Evolutionary conservation across 1,139 yeast species (phyloP), one percentile per base, ranked within the genome.

Genomic region (Nakaseomyces bracarensis): DNA sequence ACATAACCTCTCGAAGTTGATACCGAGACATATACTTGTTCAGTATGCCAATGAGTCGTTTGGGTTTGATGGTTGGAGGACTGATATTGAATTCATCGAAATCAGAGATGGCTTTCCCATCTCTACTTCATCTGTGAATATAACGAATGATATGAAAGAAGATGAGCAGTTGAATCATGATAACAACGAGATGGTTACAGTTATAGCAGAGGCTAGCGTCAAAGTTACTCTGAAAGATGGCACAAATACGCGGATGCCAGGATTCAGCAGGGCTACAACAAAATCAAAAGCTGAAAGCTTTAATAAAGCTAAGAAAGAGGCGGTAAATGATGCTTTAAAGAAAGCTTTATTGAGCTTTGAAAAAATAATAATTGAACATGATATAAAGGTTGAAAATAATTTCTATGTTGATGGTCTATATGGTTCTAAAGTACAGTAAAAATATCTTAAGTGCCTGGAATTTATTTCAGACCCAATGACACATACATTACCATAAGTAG

Each of bases 11-110:
- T 47, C 57, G n/a, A 52, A 48, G 35, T 45, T 58, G 41, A 57
- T 60, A 40, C 63, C 64, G 4, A 49, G 52, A 3, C 51, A 55
- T 37, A 43, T 48, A n/a, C 46, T 61, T n/a, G 49, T 58, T 10
- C 52, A 54, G 31, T 55, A 47, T 43, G 61, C 61, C 3, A 60
- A 60, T 36, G 61, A 58, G 38, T 41, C 53, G 3, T 60, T 61
- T 45, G 64, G 64, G 1, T 58, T 46, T 41, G 58, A 59, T 38
- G 66, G 66, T 1, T 61, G 63, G 62, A 45, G 43, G 28, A 50
- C 53, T 43, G 63, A 58, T 27, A 50, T 61, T 6, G 13, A 53
- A 11, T 47, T 52, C 19, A 40, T 58, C 4, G 52, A 54, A 22
- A 52, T 50, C 3, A 45, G 45, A 9, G 58, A 57, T 46, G 29